Base-by-base conservation (phyloP, 192 early-diverging fungal genomes). In the Entomortierella lignicola region DNA sequence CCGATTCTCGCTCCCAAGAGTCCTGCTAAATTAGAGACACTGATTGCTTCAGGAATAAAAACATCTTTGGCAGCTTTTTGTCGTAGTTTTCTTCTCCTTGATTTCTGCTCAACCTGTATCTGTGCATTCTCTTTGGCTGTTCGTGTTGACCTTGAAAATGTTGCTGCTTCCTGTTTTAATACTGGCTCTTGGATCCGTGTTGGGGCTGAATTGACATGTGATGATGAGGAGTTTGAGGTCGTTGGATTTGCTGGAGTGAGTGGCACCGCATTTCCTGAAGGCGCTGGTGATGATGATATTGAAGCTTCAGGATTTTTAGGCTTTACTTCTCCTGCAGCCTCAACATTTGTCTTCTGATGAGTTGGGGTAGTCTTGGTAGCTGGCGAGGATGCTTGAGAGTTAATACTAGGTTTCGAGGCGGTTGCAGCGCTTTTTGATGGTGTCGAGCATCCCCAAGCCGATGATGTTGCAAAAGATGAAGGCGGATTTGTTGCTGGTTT, bases 41-140 rank as follows among this genome's bases (percentile, higher is more conserved):
- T 94, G 62, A 97, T 91, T 17, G 91, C 91, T 10, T 95, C 89
- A 2, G 93, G 95, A 53, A 99, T 82, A 60, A 87, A 85, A 20
- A 97, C 84, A 66, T 96, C 92, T 63, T 75, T 84, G 55, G 83
- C 65, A 8, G 82, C 55, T 41, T 89, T 85, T 41, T 70, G 56
- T 11, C 44, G 37, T 30, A 65, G 67, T 55, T 48, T 66, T 25
- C 64, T 57, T 42, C 60, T 27, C 57, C 31, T 64, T n/a, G 73
- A 68, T 31, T 67, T 44, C 47, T 66, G 66, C 31, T 63, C 75
- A 5, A 79, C 57, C 37, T 66, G 66, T 32, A 32, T 47, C 57
- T 55, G 69, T 23, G 75, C 75, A 43, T 79, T 79, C 63, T 70
- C 75, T 32, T 70, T 79, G 41, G 75, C 56, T 18, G 48, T 64